Evolutionary conservation across 2,329 filamentous ascomycete genomes (phyloP).

Genomic region (Magnaporthiopsis incrustans): DNA sequence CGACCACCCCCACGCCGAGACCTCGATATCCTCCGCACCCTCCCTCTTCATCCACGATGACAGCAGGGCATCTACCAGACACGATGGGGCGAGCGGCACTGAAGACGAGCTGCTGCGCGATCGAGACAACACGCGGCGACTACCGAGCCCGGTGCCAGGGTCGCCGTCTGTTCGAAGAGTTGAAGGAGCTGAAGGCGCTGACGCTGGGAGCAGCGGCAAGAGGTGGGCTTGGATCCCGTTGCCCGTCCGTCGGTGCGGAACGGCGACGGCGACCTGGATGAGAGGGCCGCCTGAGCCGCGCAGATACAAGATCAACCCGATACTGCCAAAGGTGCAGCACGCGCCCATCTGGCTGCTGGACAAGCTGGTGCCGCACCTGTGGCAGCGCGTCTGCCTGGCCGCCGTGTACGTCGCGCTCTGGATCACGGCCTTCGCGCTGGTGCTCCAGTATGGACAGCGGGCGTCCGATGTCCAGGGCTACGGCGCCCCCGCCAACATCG

Average conservation of each 20-base stretch:
- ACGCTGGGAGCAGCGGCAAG: conserved; percentile 20
- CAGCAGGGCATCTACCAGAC: background rate
- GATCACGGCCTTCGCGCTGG: conserved; percentile 60
- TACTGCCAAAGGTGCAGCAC: conserved; percentile 60
- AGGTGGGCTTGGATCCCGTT: conserved; percentile 52
- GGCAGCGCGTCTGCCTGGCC: conserved; percentile 49
- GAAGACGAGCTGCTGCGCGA: conserved; percentile 1
- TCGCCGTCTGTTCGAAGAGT: background rate
- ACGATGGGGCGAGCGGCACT: background rate
- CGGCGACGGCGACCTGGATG: conserved; percentile 39
- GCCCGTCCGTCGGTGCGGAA: conserved; percentile 38
- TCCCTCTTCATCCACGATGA: background rate
- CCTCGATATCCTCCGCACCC: background rate
- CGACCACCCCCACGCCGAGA: background rate
- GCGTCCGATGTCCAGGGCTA: conserved; percentile 57
- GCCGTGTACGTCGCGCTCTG: conserved; percentile 56
- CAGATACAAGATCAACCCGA: conserved; percentile 43
- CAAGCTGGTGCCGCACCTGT: conserved; percentile 49
- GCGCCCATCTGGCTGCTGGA: conserved; percentile 58
- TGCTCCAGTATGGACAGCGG: conserved; percentile 55
- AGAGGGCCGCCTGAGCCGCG: conserved; percentile 47
- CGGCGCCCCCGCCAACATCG: conserved; percentile 56
- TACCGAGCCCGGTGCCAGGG: background rate
- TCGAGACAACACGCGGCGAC: background rate
- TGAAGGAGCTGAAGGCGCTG: background rate